Percentiles rank a stretch among this genome's conserved stretches.
Conservation (phyloP, 2,329 filamentous ascomycete species). For the Clathrospora elynae region DNA sequence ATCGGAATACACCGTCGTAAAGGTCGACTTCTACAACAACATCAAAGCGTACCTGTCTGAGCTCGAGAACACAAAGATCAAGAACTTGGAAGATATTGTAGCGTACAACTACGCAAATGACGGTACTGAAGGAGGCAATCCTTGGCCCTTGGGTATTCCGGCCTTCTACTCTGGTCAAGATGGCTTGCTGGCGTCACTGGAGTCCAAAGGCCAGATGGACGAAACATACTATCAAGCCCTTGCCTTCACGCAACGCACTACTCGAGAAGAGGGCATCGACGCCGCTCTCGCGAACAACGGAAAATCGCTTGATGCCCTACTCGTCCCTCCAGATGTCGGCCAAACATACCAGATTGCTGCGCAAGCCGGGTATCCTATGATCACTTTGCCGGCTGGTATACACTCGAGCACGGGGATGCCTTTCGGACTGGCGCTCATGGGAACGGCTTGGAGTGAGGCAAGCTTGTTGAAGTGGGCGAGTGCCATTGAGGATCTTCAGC, state of each 20-base stretch:
- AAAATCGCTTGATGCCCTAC: constrained; percentile 62
- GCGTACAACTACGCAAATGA: constrained; percentile 59
- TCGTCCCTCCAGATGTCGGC: constrained; percentile 71
- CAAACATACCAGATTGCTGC: constrained; percentile 73
- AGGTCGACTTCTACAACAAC: constrained; percentile 72
- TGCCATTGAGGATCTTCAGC: constrained; percentile 51
- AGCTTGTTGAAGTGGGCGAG: constrained; percentile 64
- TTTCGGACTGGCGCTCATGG: constrained; percentile 54
- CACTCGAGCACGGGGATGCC: constrained; percentile 54
- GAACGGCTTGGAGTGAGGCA: constrained; percentile 66
- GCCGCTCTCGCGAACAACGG: constrained; percentile 61
- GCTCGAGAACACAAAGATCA: constrained; percentile 56
- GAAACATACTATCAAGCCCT: constrained; percentile 71
- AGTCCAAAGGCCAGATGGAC: constrained; percentile 64
- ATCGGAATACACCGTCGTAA: constrained; percentile 74
- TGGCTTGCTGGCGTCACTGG: constrained; percentile 67
- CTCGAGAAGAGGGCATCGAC: constrained; percentile 71
- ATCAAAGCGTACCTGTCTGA: constrained; percentile 67
- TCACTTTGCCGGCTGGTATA: constrained; percentile 69
- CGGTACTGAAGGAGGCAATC: constrained; percentile 69
- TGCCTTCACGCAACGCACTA: constrained; percentile 62
- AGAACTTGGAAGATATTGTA: constrained; percentile 36
- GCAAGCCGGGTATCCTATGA: constrained; percentile 75
- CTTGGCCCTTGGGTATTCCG: constrained; percentile 58
- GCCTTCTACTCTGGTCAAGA: constrained; percentile 68